Conservation (phyloP, 192 early-diverging fungal species). For the Backusella tuberculispora region DNA sequence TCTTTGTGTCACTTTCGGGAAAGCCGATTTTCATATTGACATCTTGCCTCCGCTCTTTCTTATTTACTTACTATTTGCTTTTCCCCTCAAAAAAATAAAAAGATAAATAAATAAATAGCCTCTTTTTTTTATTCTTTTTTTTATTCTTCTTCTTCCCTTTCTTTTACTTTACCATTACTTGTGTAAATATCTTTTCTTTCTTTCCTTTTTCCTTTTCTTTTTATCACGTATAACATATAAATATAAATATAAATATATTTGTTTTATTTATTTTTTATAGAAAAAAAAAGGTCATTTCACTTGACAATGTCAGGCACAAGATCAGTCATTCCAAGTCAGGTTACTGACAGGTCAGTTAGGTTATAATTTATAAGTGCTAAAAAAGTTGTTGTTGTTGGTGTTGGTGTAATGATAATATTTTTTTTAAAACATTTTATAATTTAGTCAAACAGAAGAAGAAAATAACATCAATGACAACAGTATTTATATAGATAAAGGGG, state of each 20-base stretch:
- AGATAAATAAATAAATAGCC: not conserved
- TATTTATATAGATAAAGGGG: not conserved
- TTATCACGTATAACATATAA: no score
- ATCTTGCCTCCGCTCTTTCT: not conserved
- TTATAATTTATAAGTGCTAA: not conserved
- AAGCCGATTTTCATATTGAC: conserved; percentile 12
- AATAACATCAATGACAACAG: not conserved
- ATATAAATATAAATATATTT: not conserved
- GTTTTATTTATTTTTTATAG: not conserved
- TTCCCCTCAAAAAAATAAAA: not conserved
- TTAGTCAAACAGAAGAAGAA: not conserved
- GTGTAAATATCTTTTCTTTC: no score
- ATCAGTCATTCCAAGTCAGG: not conserved
- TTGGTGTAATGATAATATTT: not conserved
- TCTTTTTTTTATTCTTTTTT: no score
- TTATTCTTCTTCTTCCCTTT: no score
- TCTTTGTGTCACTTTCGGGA: not conserved
- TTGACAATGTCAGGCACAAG: conserved; percentile 5
- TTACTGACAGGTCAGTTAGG: conserved; percentile 3
- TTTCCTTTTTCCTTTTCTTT: not conserved
- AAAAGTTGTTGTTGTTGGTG: not conserved
- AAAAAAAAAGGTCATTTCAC: not conserved
- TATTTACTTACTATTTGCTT: not conserved
- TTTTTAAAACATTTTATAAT: not conserved
- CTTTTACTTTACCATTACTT: no score